Percentiles rank a stretch among this genome's conserved stretches.
Evolutionary conservation across 1,284 basidiomycete species (phyloP).

Genomic region (Ceraceosorus guamensis): DNA sequence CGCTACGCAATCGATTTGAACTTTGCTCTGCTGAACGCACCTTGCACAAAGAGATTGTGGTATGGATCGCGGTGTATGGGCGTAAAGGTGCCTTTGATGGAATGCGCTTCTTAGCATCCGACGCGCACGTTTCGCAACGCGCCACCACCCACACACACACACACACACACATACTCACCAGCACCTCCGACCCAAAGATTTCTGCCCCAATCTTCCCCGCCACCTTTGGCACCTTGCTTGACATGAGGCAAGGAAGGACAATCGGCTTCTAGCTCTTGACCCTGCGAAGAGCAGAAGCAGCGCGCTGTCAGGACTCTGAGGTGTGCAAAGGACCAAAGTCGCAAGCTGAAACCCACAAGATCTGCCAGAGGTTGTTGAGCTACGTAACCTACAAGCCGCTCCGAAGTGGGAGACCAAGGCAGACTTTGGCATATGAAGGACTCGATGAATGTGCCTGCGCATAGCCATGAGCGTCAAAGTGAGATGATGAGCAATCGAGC

Average conservation of each 20-base stretch:
- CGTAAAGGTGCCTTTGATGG: conserved; percentile 16
- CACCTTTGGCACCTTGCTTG: neutral
- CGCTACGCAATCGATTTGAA: too few relatives aligned
- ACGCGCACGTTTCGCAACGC: too few relatives aligned
- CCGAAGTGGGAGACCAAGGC: too few relatives aligned
- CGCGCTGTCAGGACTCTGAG: neutral
- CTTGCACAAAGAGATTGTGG: conserved; percentile 21
- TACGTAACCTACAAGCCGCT: neutral
- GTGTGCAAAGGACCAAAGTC: too few relatives aligned
- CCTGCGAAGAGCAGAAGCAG: too few relatives aligned
- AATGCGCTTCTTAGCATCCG: neutral
- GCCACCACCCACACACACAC: too few relatives aligned
- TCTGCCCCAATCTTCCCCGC: neutral
- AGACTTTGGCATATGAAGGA: too few relatives aligned
- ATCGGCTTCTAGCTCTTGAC: neutral
- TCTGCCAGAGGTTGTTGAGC: neutral
- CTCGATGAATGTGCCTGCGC: too few relatives aligned
- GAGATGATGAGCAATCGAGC: too few relatives aligned
- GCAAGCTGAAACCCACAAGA: neutral
- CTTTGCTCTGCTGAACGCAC: too few relatives aligned
- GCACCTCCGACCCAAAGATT: neutral
- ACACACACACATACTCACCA: neutral
- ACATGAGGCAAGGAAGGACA: neutral
- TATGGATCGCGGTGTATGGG: conserved; percentile 10
- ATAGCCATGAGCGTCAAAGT: too few relatives aligned